Base-by-base conservation (phyloP, 768 basidiomycete genomes). In the Gymnopilus junonius region DNA sequence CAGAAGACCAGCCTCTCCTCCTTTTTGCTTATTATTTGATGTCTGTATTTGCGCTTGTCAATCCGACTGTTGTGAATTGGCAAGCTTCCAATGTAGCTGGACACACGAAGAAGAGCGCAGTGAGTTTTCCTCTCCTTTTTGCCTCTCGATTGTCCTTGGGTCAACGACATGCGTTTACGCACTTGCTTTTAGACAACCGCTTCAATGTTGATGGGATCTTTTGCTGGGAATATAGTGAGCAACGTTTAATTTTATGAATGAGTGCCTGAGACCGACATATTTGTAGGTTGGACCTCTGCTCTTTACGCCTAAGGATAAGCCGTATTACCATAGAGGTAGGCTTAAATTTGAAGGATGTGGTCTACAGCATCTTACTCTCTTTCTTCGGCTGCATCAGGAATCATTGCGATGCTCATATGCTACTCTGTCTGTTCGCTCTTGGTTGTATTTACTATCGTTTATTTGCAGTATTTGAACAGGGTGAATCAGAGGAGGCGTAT, bases 31-130 rank as follows among this genome's bases (percentile, higher is more conserved):
- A 76, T 62, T 76, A 78, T 51, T 59, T 73, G n/a, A 57, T 75
- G 2, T 64, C 75, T 8, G 43, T 67, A 10, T 65, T 67, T 11
- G 67, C 59, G 15, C 67, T 72, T 20, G 60, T 71, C 20, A 59
- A 60, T 1, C 74, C 77, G 0, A 67, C 67, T 12, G 64, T 78
- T 34, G 62, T 74, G 17, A 75, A 74, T 53, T 78, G 77, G 77
- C 75, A 76, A 48, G 69, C 74, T 17, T 70, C 76, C 1, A 78
- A 78, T 58, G 75, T 76, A 4, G 77, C 77, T 8, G 77, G 77
- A 1, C 76, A 65, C 17, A 65, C 64, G 7, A 68, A 68, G 57
- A 65, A 63, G 35, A 68, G 42, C 14, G 62, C 64, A 10, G 67
- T 68, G 32, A 25, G 64, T 25, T 39, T 15, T 39, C n/a, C n/a